Conservation (phyloP, 1,284 basidiomycete species). For the Cryptococcus sp. region DNA sequence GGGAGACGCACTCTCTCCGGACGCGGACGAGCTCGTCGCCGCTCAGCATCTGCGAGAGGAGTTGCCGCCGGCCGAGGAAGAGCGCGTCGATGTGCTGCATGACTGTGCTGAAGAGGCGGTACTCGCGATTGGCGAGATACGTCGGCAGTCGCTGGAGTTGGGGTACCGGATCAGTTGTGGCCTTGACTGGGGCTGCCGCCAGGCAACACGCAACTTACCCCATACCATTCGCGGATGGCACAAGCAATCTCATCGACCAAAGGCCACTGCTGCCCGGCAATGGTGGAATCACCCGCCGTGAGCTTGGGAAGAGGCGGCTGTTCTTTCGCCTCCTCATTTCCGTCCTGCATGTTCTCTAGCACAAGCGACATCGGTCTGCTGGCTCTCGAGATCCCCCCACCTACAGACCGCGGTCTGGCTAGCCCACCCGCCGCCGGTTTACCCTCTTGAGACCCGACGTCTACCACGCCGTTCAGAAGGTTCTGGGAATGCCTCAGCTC, state of each 20-base stretch:
- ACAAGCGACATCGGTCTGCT: conserved; percentile 38
- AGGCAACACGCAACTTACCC: conserved; percentile 51
- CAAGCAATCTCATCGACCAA: conserved; percentile 97
- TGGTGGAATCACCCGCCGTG: conserved; percentile 87
- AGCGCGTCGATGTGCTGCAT: conserved; percentile 87
- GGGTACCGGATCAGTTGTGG: too few species aligned
- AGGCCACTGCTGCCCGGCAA: conserved; percentile 74
- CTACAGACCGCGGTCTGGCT: conserved; percentile 2
- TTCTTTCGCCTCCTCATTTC: conserved; percentile 56
- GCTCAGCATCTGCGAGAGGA: conserved; percentile 83
- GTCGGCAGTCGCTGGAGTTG: conserved; percentile 72
- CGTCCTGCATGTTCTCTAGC: conserved; percentile 10
- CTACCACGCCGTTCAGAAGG: conserved; percentile 6
- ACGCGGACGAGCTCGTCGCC: conserved; percentile 80
- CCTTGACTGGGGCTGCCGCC: too few species aligned
- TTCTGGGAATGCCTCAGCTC: background rate
- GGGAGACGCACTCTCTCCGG: conserved; percentile 78
- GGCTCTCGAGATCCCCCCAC: conserved; percentile 1
- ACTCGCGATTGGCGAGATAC: conserved; percentile 83
- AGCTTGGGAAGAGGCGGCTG: conserved; percentile 88
- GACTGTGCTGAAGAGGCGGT: conserved; percentile 81
- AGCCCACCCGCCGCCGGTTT: background rate
- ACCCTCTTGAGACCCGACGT: conserved; percentile 6
- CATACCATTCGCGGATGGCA: conserved; percentile 91
- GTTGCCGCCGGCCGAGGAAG: conserved; percentile 81